Evolutionary conservation across 495 filamentous ascomycete species (phyloP).

Genomic region (Penicillium angulare): DNA sequence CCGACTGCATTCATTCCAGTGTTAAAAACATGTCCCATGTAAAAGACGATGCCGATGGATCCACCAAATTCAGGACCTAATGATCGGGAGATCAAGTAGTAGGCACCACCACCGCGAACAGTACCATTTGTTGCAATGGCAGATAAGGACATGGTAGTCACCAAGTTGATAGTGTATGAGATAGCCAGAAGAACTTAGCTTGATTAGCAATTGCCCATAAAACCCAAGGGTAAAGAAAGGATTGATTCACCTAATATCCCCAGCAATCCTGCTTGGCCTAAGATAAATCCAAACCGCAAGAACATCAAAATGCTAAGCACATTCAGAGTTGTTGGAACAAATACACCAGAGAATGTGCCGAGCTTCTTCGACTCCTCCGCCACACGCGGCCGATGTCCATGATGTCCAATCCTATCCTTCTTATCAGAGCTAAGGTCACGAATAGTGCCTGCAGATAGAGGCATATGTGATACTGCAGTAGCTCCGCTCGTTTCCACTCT

Average conservation of each 20-base stretch:
- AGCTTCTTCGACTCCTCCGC: slow-evolving; percentile 59
- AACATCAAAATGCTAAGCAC: slow-evolving; percentile 96
- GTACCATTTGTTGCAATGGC: slow-evolving; percentile 90
- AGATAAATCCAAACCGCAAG: slow-evolving; percentile 74
- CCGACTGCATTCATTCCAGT: slow-evolving; percentile 88
- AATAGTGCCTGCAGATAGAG: slow-evolving; percentile 24
- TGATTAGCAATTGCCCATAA: slow-evolving; percentile 11
- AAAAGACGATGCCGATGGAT: slow-evolving; percentile 89
- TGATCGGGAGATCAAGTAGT: slow-evolving; percentile 85
- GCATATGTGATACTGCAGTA: slow-evolving; percentile 5
- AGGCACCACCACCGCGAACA: slow-evolving; percentile 83
- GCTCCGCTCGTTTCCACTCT: slow-evolving; percentile 2
- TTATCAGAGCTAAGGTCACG: slow-evolving; percentile 30
- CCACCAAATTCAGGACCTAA: slow-evolving; percentile 88
- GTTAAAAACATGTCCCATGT: slow-evolving; percentile 80
- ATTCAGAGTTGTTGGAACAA: slow-evolving; percentile 82
- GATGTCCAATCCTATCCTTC: slow-evolving; percentile 39
- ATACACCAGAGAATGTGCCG: slow-evolving; percentile 75
- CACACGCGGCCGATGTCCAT: slow-evolving; percentile 42
- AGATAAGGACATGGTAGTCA: slow-evolving; percentile 82
- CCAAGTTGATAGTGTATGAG: slow-evolving; percentile 74
- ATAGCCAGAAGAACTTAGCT: slow-evolving; percentile 63
- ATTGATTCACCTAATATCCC: slow-evolving; percentile 81
- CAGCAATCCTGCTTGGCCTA: slow-evolving; percentile 74
- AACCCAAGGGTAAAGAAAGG: background rate